Percentiles rank a stretch among this genome's conserved stretches.
Conservation (phyloP, 2,329 filamentous ascomycete species). For the Celoporthe dispersa region DNA sequence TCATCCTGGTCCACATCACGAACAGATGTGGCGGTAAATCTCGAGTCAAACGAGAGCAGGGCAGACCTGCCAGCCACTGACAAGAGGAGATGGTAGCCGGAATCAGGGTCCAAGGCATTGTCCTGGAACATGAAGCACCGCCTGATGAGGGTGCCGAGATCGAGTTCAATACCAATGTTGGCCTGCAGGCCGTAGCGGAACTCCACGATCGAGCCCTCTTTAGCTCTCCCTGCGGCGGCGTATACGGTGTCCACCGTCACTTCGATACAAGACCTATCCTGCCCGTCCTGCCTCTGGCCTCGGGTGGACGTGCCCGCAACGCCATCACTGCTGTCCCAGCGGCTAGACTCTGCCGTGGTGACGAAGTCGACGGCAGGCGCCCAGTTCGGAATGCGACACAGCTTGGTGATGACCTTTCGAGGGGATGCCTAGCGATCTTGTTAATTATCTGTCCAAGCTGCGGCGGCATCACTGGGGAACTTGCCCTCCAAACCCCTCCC, state of each 20-base stretch:
- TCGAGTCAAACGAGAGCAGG: conserved; percentile 52
- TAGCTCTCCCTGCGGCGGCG: conserved; percentile 67
- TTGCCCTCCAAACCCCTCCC: conserved; percentile 75
- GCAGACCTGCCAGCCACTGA: conserved; percentile 55
- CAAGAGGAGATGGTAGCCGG: conserved; percentile 49
- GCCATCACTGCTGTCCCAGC: conserved; percentile 35
- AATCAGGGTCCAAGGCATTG: conserved; percentile 30
- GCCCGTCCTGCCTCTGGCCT: conserved; percentile 33
- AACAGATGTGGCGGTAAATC: conserved; percentile 43
- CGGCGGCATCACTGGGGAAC: conserved; percentile 31
- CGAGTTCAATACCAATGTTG: conserved; percentile 63
- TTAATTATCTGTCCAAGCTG: background rate
- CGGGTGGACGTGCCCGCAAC: conserved; percentile 30
- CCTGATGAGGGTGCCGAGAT: conserved; percentile 53
- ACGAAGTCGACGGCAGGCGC: conserved; percentile 60
- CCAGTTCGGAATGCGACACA: conserved; percentile 69
- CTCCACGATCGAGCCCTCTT: conserved; percentile 68
- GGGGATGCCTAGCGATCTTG: conserved; percentile 52
- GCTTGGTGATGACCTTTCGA: conserved; percentile 55
- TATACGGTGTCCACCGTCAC: conserved; percentile 63
- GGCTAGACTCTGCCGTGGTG: conserved; percentile 47
- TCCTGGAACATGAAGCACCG: conserved; percentile 57
- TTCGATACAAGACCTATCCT: conserved; percentile 49
- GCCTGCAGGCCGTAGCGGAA: conserved; percentile 73
- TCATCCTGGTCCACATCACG: conserved; percentile 46